Percentiles rank a stretch among this genome's conserved stretches.
phyloP scores from a whole-genome alignment of 192 early-diverging fungal species.

The Coemansia sp. region DNA sequence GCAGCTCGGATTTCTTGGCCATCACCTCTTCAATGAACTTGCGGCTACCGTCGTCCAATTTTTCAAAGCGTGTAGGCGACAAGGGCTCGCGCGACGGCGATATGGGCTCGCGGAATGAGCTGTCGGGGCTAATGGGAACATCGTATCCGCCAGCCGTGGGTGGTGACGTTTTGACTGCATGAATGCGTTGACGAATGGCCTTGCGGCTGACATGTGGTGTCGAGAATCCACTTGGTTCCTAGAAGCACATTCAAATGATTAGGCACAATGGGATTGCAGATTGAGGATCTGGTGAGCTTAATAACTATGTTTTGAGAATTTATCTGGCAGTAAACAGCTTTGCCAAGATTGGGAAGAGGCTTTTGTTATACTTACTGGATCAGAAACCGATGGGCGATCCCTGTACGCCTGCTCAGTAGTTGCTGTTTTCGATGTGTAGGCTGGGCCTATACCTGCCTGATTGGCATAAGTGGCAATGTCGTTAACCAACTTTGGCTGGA shows the following conservation, averaged over 20 bases:
- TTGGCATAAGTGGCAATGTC: slow-evolving; percentile 21
- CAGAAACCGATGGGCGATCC: slow-evolving; percentile 18
- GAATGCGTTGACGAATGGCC: slow-evolving; percentile 22
- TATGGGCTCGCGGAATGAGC: slow-evolving; percentile 18
- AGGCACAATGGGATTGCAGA: no score
- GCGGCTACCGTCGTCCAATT: slow-evolving; percentile 10
- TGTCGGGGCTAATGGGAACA: slow-evolving; percentile 31
- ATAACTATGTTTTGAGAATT: no score
- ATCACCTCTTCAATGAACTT: slow-evolving; percentile 24
- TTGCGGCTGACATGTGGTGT: slow-evolving; percentile 41
- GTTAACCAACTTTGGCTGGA: slow-evolving; percentile 21
- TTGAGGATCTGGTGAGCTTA: no score
- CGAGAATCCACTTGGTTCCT: slow-evolving; percentile 37
- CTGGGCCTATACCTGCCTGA: slow-evolving; percentile 16
- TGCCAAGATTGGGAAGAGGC: no score
- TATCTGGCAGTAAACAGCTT: no score
- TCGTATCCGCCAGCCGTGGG: slow-evolving; percentile 11
- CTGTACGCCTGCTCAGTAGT: slow-evolving; percentile 4
- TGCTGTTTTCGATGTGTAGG: slow-evolving; percentile 4
- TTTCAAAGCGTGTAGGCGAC: slow-evolving; percentile 26
- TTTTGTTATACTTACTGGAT: slow-evolving; percentile 23
- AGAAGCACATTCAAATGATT: slow-evolving; percentile 5
- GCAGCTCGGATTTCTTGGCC: slow-evolving; percentile 29
- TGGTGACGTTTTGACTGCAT: slow-evolving; percentile 6
- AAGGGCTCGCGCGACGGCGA: slow-evolving; percentile 12